Base-by-base conservation (phyloP, 148 eudicot genomes). In the Cornus florida region DNA sequence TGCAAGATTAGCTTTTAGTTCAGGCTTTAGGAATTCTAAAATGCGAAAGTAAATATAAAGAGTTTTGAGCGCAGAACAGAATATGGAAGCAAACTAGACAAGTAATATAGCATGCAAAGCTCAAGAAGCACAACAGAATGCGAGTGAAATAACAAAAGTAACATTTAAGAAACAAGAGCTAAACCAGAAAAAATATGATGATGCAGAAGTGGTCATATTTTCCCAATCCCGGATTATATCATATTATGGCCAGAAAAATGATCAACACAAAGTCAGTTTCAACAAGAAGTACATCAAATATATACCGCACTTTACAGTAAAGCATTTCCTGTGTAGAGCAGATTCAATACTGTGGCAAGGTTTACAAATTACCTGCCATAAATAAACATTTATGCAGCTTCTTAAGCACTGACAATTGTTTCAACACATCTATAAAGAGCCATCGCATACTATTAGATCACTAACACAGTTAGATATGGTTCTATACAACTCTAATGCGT, bases 1-100 rank as follows among this genome's bases (percentile, higher is more conserved):
- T 87, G 84, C 81, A 82, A 2, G 53, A 57, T 50, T 9, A 20
- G 67, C 38, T 57, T 35, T 33, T 20, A 41, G 19, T 41, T 41
- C 31, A 70, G 19, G 14, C 2, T 41, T 41, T 20, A 41, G 19
- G 9, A 17, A 16, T 6, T 62, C 9, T 17, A 62, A 62, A 62
- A 6, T 24, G 0, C 8, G 3, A n/a, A 62, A 0, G 6, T 17
- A 19, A 62, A 62, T 62, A 13, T 62, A 62, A 7, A 62, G 23
- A 62, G 66, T 62, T 62, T 43, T 19, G 66, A 19, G 66, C 9
- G 66, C 22, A 62, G 17, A 20, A 62, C 6, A 62, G 66, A 62
- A 20, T 19, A 62, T 62, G 24, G 66, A 62, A 62, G 24, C 23
- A 62, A 62, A 62, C 23, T 17, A 17, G 66, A n/a, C 2, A 19